Conservation (phyloP, 176 grass and related monocot species). For the Carex parvula region DNA sequence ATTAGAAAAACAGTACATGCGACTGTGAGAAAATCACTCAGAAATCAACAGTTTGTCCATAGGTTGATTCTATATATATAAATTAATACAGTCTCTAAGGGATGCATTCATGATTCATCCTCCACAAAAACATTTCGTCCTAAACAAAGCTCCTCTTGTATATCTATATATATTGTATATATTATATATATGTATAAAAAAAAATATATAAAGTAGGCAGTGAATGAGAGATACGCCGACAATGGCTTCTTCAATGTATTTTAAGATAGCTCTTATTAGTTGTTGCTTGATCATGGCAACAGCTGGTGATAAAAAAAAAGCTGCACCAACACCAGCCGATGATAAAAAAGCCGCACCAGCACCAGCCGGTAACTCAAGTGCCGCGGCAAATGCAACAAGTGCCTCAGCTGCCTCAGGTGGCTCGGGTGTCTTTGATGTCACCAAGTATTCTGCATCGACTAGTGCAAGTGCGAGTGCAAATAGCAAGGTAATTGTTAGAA, state of each 20-base stretch:
- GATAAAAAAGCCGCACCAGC: not conserved
- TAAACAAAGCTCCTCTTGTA: not conserved
- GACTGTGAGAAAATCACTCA: not conserved
- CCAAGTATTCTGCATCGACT: slow-evolving; percentile 18
- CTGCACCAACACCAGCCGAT: too few relatives aligned
- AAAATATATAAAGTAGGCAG: not conserved
- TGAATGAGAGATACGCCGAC: not conserved
- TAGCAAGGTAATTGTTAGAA: slow-evolving; percentile 21
- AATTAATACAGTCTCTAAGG: not conserved
- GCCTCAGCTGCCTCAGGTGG: not conserved
- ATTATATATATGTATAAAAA: not conserved
- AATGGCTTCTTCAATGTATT: slow-evolving; percentile 12
- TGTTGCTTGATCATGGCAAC: slow-evolving; percentile 1
- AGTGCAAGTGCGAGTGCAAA: slow-evolving; percentile 16
- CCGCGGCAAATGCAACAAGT: too few relatives aligned
- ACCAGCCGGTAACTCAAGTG: not conserved
- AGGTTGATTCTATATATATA: not conserved
- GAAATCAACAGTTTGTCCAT: not conserved
- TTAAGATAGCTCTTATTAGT: not conserved
- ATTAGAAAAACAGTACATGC: not conserved
- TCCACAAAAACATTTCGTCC: not conserved
- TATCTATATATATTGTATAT: not conserved
- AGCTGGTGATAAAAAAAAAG: not conserved
- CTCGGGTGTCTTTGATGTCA: slow-evolving; percentile 27
- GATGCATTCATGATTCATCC: not conserved